These are phyloP conservation scores for Taiozyma sp. DNA, from an alignment of 1,139 yeast species.

Conservation along the genomic window DNA sequence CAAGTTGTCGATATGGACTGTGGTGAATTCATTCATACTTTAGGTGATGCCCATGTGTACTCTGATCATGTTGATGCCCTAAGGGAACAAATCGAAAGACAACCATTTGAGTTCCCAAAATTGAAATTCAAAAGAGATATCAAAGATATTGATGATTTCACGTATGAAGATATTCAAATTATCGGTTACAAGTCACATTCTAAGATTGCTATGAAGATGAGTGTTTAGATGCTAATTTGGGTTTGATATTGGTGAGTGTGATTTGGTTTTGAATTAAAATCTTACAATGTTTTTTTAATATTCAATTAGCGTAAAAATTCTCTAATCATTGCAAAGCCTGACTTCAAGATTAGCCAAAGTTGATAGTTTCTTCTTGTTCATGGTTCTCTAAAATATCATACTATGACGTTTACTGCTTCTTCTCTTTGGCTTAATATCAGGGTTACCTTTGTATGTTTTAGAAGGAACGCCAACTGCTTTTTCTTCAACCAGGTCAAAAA, in stretches of 20 bases:
- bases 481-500: slow-evolving; percentile 25
- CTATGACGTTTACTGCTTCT: slow-evolving; percentile 22
- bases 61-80: slow-evolving; percentile 90
- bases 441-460: slow-evolving; percentile 19
- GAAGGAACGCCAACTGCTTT: slow-evolving; percentile 23
- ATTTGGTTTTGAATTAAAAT: background rate
- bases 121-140: slow-evolving; percentile 64
- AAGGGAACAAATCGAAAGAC: slow-evolving; percentile 66
- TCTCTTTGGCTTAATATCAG: slow-evolving; percentile 16
- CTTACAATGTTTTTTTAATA: background rate
- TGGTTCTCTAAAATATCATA: slow-evolving; percentile 3
- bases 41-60: slow-evolving; percentile 97
- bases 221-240: slow-evolving; percentile 33
- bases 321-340: no score
- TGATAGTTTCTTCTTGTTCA: background rate
- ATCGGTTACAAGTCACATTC: slow-evolving; percentile 75
- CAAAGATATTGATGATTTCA: slow-evolving; percentile 76
- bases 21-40: slow-evolving; percentile 89
- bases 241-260: background rate
- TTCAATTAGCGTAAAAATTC: background rate
- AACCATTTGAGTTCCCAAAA: slow-evolving; percentile 77
- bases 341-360: background rate
- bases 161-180: slow-evolving; percentile 79
- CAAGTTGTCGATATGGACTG: slow-evolving; percentile 90
- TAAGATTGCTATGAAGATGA: slow-evolving; percentile 83